These are phyloP conservation scores for Trichosporon coremiiforme DNA, from an alignment of 1,284 basidiomycete genomes.

Conservation along the genomic window DNA sequence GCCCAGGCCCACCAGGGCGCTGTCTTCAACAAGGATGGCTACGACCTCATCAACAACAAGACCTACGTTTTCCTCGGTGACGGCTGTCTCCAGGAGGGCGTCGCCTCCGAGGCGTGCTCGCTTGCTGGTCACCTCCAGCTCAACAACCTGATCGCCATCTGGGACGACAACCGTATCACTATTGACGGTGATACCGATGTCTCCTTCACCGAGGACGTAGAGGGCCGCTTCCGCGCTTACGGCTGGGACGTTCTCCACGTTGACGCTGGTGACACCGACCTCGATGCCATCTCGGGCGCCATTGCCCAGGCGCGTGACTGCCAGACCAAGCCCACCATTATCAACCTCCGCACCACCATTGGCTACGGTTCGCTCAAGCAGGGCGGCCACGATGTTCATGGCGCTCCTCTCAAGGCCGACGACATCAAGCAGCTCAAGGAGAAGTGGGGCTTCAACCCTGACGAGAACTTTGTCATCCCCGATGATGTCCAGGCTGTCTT, in stretches of 20 bases:
- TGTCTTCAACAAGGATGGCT: constrained; percentile 83
- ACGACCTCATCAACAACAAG: constrained; percentile 82
- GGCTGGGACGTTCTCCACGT: constrained; percentile 92
- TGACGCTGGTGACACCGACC: constrained; percentile 81
- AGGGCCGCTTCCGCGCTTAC: constrained; percentile 82
- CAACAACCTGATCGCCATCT: constrained; percentile 87
- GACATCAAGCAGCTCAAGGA: constrained; percentile 82
- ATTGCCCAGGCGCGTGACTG: constrained; percentile 75
- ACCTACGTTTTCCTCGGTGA: constrained; percentile 94
- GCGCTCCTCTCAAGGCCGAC: constrained; percentile 87
- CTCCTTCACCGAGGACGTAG: constrained; percentile 93
- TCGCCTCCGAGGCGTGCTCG: constrained; percentile 84
- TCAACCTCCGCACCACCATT: constrained; percentile 85
- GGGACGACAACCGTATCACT: constrained; percentile 91
- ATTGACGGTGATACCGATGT: constrained; percentile 91
- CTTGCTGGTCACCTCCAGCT: constrained; percentile 89
- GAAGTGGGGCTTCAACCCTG: constrained; percentile 80
- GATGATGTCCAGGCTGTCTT: constrained; percentile 73
- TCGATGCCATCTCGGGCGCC: constrained; percentile 75
- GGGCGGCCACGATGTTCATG: constrained; percentile 91
- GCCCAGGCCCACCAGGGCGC: constrained; percentile 87
- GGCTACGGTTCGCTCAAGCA: constrained; percentile 90
- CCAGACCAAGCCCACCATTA: constrained; percentile 81
- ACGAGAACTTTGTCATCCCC: constrained; percentile 78
- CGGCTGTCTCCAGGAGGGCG: constrained; percentile 95